Evolutionary conservation across 2,329 filamentous ascomycete genomes (phyloP).

Genomic region (Pseudomassariella vexata): DNA sequence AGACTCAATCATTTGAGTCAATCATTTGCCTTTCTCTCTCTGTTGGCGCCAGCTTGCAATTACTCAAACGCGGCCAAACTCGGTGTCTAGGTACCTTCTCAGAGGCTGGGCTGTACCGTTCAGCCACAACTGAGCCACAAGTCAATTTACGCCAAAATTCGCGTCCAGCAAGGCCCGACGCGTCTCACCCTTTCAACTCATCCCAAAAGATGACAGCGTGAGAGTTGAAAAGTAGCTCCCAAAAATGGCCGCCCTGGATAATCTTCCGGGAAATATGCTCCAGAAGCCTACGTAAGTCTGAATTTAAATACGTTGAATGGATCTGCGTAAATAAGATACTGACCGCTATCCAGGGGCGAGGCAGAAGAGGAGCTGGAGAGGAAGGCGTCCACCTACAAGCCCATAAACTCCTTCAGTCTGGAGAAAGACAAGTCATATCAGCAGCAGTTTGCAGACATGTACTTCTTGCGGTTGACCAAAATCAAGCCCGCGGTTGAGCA

Average conservation of each 20-base stretch:
- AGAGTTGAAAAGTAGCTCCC: slow-evolving; percentile 4
- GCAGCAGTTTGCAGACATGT: slow-evolving; percentile 97
- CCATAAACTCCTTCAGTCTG: slow-evolving; percentile 69
- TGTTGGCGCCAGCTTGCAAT: no score
- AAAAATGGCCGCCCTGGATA: slow-evolving; percentile 38
- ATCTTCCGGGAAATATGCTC: slow-evolving; percentile 37
- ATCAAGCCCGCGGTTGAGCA: slow-evolving; percentile 79
- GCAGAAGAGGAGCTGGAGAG: slow-evolving; percentile 42
- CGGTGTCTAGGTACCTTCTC: no score
- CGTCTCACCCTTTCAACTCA: slow-evolving; percentile 9
- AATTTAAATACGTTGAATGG: slow-evolving; percentile 3
- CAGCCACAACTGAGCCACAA: slow-evolving; percentile 16
- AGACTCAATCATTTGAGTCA: no score
- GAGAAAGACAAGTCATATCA: slow-evolving; percentile 71
- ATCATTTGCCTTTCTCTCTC: no score
- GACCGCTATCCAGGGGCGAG: slow-evolving; percentile 30
- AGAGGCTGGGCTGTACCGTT: no score
- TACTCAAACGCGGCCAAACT: no score
- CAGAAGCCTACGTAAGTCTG: slow-evolving; percentile 42
- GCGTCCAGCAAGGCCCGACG: slow-evolving; percentile 18
- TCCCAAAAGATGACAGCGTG: neutral
- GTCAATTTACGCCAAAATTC: slow-evolving; percentile 29
- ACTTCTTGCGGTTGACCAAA: slow-evolving; percentile 83
- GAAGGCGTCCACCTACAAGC: slow-evolving; percentile 57
- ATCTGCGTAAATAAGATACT: slow-evolving; percentile 11